These are phyloP conservation scores for Hericium coralloides DNA, from an alignment of 768 basidiomycete species.

Conservation along the genomic window DNA sequence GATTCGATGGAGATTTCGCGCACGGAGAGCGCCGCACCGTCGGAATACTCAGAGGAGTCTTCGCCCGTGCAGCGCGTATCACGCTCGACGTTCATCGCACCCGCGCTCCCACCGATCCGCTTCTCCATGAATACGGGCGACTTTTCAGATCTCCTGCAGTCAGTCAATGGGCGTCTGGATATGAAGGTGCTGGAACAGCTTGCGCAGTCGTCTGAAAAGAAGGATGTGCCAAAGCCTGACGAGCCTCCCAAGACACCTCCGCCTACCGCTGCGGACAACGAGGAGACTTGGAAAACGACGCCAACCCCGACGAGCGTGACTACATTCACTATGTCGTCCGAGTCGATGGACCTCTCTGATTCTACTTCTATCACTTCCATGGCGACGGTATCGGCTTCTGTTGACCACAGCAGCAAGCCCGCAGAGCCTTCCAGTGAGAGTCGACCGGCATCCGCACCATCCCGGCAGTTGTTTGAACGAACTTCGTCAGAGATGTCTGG, in stretches of 20 bases:
- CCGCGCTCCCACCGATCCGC: constrained; percentile 84
- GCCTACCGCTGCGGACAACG: neutral
- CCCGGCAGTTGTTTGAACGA: neutral
- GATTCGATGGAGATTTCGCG: constrained; percentile 28
- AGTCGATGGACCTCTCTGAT: constrained; percentile 4
- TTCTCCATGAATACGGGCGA: constrained; percentile 80
- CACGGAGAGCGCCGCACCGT: constrained; percentile 16
- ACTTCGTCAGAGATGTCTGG: neutral
- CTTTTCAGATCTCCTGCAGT: constrained; percentile 65
- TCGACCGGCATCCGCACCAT: neutral
- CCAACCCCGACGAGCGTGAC: constrained; percentile 19
- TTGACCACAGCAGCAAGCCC: neutral
- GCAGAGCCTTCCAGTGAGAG: neutral
- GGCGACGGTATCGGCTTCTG: constrained; percentile 1
- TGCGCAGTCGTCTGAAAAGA: constrained; percentile 31
- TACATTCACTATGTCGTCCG: constrained; percentile 12
- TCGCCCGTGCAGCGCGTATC: constrained; percentile 60
- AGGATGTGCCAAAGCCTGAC: constrained; percentile 2
- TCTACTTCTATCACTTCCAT: constrained; percentile 5
- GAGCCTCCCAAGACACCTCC: constrained; percentile 1
- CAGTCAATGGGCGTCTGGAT: constrained; percentile 36
- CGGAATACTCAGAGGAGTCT: constrained; percentile 34
- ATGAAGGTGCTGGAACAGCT: constrained; percentile 35
- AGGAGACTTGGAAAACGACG: constrained; percentile 1
- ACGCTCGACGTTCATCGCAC: constrained; percentile 73